Evolutionary conservation across 2,329 filamentous ascomycete genomes (phyloP), one percentile per base, ranked within the genome.

Genomic region (Fusarium zealandicum): DNA sequence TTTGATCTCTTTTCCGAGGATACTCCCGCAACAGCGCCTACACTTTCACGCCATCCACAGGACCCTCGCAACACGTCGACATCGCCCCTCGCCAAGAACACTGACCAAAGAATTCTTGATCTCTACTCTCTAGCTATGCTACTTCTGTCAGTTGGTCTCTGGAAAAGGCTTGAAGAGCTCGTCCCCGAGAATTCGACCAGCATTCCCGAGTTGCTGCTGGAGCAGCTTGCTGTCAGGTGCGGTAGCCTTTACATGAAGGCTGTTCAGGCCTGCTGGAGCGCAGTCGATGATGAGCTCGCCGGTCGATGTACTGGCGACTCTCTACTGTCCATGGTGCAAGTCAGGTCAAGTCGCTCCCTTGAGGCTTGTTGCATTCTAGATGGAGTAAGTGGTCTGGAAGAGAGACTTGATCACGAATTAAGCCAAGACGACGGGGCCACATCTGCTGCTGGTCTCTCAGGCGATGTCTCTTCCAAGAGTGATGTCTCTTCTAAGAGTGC

Each of bases 191-290:
- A 54, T 10, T 78, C 72, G 0, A 71, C 85, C 11, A 80, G 80
- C 66, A 82, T 90, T 20, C 75, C 83, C 1, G 83, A 87, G 55
- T 82, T 87, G 22, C 80, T 85, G 0, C 73, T 90, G 3, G 80
- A 86, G 2, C 83, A 85, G 58, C 75, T 92, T 2, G 82, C 86
- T 0, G 82, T 85, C 4, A 84, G 85, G 68, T 92, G 90, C 62
- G 89, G 90, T 12, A 89, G 85, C 7, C 78, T 89, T 0, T 93
- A 92, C 71, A 88, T 86, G 81, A 88, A 87, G 67, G 89, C 88
- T 1, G 89, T 91, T 2, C 83, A 89, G 67, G 80, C 84, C 3
- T 92, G 89, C 64, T 87, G 89, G 78, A 80, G 80, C 52, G 86
- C 88, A n/a, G 85, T 88, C 3, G 88, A 92, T 42, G 79, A 83